phyloP scores from a whole-genome alignment of 192 early-diverging fungal genomes.

The Coemansia sp. region DNA sequence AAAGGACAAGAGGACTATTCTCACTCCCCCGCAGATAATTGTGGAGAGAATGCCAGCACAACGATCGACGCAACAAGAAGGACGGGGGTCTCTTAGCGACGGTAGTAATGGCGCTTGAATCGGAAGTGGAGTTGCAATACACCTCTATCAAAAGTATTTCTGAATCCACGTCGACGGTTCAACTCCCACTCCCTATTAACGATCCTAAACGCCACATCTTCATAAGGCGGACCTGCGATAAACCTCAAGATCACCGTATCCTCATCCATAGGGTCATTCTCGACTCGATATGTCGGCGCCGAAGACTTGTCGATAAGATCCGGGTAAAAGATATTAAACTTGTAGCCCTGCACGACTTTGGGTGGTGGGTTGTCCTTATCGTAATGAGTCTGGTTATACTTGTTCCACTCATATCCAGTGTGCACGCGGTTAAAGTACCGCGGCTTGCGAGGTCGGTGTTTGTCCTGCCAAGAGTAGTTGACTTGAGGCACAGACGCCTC shows the following conservation, averaged over 20 bases:
- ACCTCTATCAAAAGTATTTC: conserved; percentile 76
- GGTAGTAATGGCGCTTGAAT: conserved; percentile 80
- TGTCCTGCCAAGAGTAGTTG: conserved; percentile 86
- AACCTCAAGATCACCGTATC: conserved; percentile 91
- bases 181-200: conserved; percentile 97
- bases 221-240: conserved; percentile 92
- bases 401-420: conserved; percentile 99
- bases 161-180: conserved; percentile 84
- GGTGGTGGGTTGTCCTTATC: conserved; percentile 97
- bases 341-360: conserved; percentile 96
- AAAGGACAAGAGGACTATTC: not conserved
- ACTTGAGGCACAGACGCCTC: conserved; percentile 62
- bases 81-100: conserved; percentile 51
- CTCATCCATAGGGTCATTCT: conserved; percentile 62
- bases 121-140: conserved; percentile 80
- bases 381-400: conserved; percentile 99
- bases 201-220: conserved; percentile 96
- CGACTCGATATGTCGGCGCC: conserved; percentile 88
- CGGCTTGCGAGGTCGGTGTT: conserved; percentile 93
- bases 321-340: conserved; percentile 98
- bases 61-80: not conserved
- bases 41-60: not conserved
- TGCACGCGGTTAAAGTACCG: conserved; percentile 96
- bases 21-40: not conserved
- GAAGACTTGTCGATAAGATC: conserved; percentile 91